These are phyloP conservation scores for Castanospermum australe DNA, from an alignment of 306 rosid species.

Conservation along the genomic window DNA sequence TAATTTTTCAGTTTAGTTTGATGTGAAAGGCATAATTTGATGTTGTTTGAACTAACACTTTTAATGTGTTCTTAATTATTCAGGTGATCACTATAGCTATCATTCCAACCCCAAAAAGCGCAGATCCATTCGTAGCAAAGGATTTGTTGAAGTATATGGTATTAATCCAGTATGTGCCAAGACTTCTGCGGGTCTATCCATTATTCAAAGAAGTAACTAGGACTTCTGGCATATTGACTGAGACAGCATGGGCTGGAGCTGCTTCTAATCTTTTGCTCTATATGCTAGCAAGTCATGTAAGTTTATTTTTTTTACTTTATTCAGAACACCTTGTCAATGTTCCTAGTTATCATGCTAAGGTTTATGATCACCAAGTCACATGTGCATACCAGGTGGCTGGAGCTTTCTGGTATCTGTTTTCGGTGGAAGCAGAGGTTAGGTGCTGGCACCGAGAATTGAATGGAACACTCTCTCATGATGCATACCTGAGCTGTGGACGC, in stretches of 20 bases:
- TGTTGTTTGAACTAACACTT: constrained; percentile 24
- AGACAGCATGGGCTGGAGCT: constrained; percentile 93
- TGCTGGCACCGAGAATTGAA: constrained; percentile 53
- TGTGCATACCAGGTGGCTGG: constrained; percentile 62
- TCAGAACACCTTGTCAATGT: not conserved
- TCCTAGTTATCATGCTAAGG: not conserved
- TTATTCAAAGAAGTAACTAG: constrained; percentile 70
- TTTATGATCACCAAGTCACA: constrained; percentile 15
- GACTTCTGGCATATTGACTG: constrained; percentile 77
- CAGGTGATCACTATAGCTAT: constrained; percentile 54
- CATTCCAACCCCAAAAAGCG: constrained; percentile 3
- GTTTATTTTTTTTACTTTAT: constrained; percentile 26
- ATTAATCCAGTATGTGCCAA: constrained; percentile 64
- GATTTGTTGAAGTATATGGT: constrained; percentile 48
- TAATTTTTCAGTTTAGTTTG: not conserved
- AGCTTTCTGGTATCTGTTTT: constrained; percentile 84
- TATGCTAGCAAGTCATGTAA: constrained; percentile 90
- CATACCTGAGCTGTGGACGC: constrained; percentile 32
- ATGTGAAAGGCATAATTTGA: not conserved
- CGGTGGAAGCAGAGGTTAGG: constrained; percentile 54
- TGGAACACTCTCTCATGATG: not conserved
- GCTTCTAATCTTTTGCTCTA: constrained; percentile 80
- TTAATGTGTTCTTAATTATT: constrained; percentile 7
- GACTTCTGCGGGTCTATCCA: constrained; percentile 60
- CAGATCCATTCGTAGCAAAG: constrained; percentile 41